Conservation (phyloP, 1,139 yeast genomes). For the Ogataea hybrid region DNA sequence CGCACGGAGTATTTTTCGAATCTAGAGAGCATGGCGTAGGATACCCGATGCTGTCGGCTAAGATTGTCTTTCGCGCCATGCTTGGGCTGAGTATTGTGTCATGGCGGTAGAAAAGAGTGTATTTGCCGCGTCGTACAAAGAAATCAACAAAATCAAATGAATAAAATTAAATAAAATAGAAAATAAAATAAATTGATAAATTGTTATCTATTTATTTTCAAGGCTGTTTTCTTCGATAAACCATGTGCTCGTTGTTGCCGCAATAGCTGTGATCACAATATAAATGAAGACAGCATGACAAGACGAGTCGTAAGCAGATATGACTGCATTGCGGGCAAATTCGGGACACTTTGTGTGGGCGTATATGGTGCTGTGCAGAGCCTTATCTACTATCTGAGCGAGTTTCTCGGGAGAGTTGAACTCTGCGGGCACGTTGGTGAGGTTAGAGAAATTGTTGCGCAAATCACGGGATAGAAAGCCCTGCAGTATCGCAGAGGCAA, state of each 20-base stretch:
- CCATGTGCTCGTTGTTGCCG: constrained; percentile 9
- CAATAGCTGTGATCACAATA: constrained; percentile 14
- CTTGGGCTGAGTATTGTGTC: constrained; percentile 87
- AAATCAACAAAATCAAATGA: constrained; percentile 8
- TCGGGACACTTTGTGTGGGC: constrained; percentile 35
- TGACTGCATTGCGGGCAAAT: constrained; percentile 35
- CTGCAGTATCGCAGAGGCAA: constrained; percentile 40
- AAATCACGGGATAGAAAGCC: constrained; percentile 26
- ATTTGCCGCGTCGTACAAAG: constrained; percentile 37
- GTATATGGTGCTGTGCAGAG: constrained; percentile 41
- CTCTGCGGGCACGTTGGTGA: constrained; percentile 9
- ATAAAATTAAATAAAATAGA: not conserved
- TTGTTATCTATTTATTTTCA: constrained; percentile 5
- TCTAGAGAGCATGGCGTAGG: constrained; percentile 96
- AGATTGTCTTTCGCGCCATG: constrained; percentile 88
- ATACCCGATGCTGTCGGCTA: constrained; percentile 94
- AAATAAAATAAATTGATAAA: not conserved
- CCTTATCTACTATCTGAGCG: constrained; percentile 33
- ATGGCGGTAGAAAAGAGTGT: constrained; percentile 77
- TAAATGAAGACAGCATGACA: constrained; percentile 41
- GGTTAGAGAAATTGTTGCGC: constrained; percentile 2
- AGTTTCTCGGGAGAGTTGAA: constrained; percentile 26
- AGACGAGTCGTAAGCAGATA: constrained; percentile 38
- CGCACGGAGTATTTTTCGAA: constrained; percentile 87
- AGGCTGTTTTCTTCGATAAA: constrained; percentile 15